phyloP scores from a whole-genome alignment of 495 filamentous ascomycete genomes.

The Staphylotrichum longicolle region DNA sequence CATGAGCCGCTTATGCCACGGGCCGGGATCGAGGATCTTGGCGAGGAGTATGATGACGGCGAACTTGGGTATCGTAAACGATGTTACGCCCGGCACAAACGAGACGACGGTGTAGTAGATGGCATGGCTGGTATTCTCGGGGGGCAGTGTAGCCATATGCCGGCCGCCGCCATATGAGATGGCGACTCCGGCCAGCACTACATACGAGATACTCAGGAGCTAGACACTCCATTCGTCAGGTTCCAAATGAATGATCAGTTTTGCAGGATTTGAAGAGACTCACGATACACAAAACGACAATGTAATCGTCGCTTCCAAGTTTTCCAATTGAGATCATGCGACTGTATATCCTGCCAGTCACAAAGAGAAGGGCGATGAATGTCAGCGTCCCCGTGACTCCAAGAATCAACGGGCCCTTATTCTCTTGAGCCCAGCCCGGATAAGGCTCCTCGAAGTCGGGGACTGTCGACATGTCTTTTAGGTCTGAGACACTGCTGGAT shows the following conservation, averaged over 20 bases:
- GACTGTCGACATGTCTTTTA: constrained; percentile 4
- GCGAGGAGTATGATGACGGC: constrained; percentile 29
- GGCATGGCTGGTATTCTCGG: constrained; percentile 14
- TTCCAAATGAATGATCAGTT: not conserved
- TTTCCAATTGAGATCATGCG: constrained; percentile 17
- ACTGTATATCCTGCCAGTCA: constrained; percentile 25
- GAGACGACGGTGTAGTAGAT: constrained; percentile 27
- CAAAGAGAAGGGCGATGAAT: constrained; percentile 21
- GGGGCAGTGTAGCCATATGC: constrained; percentile 20
- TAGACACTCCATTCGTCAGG: not conserved
- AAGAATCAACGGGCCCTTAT: constrained; percentile 25
- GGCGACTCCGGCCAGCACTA: constrained; percentile 19
- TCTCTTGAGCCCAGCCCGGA: constrained; percentile 23
- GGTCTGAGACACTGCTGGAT: too few relatives aligned
- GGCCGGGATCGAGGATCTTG: constrained; percentile 24
- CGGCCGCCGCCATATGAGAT: constrained; percentile 24
- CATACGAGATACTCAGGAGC: constrained; percentile 21
- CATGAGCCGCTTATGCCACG: constrained; percentile 20
- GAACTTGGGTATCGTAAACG: constrained; percentile 32
- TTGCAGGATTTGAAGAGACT: not conserved
- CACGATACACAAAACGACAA: constrained; percentile 15
- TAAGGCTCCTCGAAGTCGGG: constrained; percentile 7
- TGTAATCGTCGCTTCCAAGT: constrained; percentile 22
- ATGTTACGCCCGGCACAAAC: constrained; percentile 29
- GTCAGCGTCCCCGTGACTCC: constrained; percentile 20